phyloP scores from a whole-genome alignment of 2,329 filamentous ascomycete species.

The Xenoacremonium recifei region DNA sequence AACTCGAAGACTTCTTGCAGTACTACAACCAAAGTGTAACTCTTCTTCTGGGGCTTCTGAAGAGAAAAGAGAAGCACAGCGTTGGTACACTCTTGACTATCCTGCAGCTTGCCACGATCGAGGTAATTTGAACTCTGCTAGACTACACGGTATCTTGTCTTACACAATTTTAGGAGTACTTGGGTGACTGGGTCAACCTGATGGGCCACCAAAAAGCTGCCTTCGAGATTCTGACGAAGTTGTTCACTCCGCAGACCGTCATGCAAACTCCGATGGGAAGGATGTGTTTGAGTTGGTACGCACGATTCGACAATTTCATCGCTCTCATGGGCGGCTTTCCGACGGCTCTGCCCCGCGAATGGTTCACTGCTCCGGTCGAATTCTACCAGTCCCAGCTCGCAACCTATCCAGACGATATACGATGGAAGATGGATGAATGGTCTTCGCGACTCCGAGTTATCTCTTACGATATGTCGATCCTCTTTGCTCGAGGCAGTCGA shows the following conservation, averaged over 20 bases:
- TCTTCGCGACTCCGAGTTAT: conserved; percentile 68
- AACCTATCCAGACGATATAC: conserved; percentile 60
- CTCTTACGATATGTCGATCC: conserved; percentile 74
- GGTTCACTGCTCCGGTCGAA: conserved; percentile 67
- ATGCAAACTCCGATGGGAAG: conserved; percentile 69
- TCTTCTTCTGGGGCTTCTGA: conserved; percentile 69
- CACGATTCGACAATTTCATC: conserved; percentile 81
- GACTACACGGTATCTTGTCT: not conserved
- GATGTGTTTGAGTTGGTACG: conserved; percentile 84
- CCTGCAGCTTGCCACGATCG: conserved; percentile 87
- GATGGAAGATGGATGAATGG: conserved; percentile 65
- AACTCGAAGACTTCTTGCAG: conserved; percentile 76
- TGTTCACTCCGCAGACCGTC: conserved; percentile 76
- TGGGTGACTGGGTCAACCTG: conserved; percentile 94
- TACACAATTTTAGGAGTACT: conserved; percentile 66
- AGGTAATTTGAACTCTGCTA: conserved; percentile 56
- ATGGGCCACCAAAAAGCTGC: conserved; percentile 92
- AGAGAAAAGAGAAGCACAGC: conserved; percentile 67
- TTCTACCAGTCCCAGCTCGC: conserved; percentile 60
- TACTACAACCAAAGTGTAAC: conserved; percentile 91
- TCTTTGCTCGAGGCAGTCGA: conserved; percentile 69
- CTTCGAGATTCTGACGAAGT: conserved; percentile 71
- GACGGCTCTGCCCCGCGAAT: conserved; percentile 71
- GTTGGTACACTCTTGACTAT: conserved; percentile 81
- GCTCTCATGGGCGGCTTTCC: conserved; percentile 79